phyloP scores from a whole-genome alignment of 169 alveolate species.

The Cryptosporidium tyzzeri region DNA sequence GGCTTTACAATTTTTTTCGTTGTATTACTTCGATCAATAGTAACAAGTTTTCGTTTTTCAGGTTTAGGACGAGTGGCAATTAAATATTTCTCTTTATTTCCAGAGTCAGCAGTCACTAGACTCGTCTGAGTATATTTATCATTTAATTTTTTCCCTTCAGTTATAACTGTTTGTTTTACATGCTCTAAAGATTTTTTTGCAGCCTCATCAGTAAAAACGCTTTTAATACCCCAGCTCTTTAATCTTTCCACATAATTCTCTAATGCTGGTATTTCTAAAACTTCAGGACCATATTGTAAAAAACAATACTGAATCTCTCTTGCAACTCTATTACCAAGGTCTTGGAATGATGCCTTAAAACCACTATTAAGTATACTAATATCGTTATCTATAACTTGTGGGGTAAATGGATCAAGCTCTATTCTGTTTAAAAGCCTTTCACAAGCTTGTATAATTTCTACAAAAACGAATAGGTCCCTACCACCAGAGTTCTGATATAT shows the following conservation, averaged over 20 bases:
- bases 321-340: constrained; percentile 51
- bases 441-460: constrained; percentile 58
- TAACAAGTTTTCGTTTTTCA: constrained; percentile 49
- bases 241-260: constrained; percentile 18
- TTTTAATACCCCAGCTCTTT: constrained; percentile 42
- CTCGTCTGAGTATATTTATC: not conserved
- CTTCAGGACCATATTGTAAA: constrained; percentile 61
- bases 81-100: constrained; percentile 12
- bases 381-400: constrained; percentile 40
- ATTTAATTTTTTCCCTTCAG: not conserved
- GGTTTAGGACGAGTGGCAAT: constrained; percentile 11
- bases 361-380: not conserved
- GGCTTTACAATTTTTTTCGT: not conserved
- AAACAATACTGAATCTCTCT: constrained; percentile 64
- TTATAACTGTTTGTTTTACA: not conserved
- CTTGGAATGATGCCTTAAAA: not conserved
- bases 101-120: constrained; percentile 9
- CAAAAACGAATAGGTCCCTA: constrained; percentile 46
- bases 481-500: constrained; percentile 22
- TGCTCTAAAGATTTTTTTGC: constrained; percentile 7
- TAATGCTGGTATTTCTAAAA: constrained; percentile 66
- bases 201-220: constrained; percentile 24
- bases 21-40: not conserved
- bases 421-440: constrained; percentile 52
- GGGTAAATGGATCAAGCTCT: constrained; percentile 54